Evolutionary conservation across 2,329 filamentous ascomycete species (phyloP).

Genomic region (Paraphaeosphaeria sporulosa): DNA sequence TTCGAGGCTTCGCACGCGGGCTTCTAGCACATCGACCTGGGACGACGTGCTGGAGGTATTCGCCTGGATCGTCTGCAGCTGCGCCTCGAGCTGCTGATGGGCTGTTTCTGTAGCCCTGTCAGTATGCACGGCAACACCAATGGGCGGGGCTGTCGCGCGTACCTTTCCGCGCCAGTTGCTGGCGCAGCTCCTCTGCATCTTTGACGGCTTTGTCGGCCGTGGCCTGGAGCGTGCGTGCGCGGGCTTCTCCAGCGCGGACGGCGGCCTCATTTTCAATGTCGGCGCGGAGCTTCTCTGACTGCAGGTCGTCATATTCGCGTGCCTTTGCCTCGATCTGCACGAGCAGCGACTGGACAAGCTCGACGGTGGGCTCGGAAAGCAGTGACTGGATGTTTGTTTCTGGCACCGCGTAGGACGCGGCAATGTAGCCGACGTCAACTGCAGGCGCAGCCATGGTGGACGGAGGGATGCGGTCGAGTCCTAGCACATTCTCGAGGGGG

Average conservation of each 20-base stretch:
- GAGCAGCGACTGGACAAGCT: constrained; percentile 79
- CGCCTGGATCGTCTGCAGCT: constrained; percentile 79
- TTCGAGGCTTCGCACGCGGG: constrained; percentile 86
- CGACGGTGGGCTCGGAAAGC: constrained; percentile 74
- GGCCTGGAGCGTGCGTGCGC: constrained; percentile 80
- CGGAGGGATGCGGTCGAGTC: constrained; percentile 19
- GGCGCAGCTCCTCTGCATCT: constrained; percentile 81
- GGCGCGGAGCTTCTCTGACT: constrained; percentile 84
- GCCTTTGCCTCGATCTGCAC: constrained; percentile 79
- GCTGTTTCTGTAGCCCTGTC: constrained; percentile 68
- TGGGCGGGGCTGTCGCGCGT: constrained; percentile 35
- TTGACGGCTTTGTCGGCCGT: constrained; percentile 83
- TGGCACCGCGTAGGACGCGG: constrained; percentile 73
- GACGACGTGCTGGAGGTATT: constrained; percentile 75
- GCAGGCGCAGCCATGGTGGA: constrained; percentile 65
- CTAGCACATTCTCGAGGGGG: constrained; percentile 34
- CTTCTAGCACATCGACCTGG: constrained; percentile 77
- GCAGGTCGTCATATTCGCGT: constrained; percentile 80
- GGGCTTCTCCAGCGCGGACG: constrained; percentile 81
- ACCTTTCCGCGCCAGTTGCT: constrained; percentile 86
- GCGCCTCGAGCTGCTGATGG: constrained; percentile 78
- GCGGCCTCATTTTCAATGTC: constrained; percentile 95
- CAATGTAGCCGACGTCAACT: constrained; percentile 76
- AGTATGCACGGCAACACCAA: constrained; percentile 17
- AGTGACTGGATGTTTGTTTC: constrained; percentile 68